Conservation (phyloP, 78 protist genomes). For the Chrysochromulina parva region DNA sequence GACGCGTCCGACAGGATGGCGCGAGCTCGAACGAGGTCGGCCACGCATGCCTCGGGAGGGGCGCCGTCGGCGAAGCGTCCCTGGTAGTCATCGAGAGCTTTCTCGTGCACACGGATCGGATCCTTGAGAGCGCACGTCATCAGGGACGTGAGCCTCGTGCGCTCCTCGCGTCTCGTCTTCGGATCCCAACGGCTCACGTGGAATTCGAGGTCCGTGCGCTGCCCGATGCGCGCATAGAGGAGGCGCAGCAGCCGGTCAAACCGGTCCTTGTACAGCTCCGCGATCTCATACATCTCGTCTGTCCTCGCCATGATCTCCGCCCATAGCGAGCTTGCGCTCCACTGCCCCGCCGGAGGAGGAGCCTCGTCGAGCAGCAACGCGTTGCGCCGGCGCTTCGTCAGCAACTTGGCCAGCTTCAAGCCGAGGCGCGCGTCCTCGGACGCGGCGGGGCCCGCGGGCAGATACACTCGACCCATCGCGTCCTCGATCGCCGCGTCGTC, state of each 20-base stretch:
- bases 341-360: too few species aligned
- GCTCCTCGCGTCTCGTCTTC: too few species aligned
- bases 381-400: background rate
- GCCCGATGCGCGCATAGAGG: background rate
- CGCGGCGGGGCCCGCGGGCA: too few species aligned
- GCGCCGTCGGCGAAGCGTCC: background rate
- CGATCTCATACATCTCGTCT: background rate
- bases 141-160: too few species aligned
- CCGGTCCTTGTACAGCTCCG: background rate
- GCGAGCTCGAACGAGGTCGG: background rate
- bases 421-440: too few species aligned
- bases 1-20: background rate
- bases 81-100: background rate
- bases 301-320: background rate
- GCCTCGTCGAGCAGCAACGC: background rate
- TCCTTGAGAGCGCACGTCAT: background rate
- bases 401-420: too few species aligned
- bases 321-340: background rate
- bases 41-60: background rate
- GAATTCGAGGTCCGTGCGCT: background rate
- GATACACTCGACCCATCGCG: too few species aligned
- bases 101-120: background rate
- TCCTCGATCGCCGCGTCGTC: too few species aligned
- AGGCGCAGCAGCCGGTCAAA: background rate
- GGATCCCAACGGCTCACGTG: background rate